phyloP scores from a whole-genome alignment of 805 yeast species.

The Lipomyces japonicus region DNA sequence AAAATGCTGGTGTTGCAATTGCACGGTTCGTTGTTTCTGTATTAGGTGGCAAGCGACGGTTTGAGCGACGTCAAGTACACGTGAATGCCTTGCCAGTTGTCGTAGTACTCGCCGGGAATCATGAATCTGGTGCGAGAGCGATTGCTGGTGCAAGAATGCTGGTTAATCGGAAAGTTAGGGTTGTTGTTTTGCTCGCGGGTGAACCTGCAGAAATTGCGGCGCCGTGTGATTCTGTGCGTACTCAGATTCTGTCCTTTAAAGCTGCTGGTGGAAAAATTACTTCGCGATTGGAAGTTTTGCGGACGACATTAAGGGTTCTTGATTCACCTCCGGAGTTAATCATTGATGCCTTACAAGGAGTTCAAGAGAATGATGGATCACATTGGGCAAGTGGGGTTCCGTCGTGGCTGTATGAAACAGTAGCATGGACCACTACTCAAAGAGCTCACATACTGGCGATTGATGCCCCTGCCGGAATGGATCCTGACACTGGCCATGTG shows the following conservation, averaged over 20 bases:
- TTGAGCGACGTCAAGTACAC: constrained; percentile 64
- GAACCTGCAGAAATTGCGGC: constrained; percentile 21
- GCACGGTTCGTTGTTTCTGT: constrained; percentile 55
- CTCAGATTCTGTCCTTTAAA: constrained; percentile 55
- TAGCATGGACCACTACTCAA: constrained; percentile 63
- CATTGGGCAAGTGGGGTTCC: constrained; percentile 24
- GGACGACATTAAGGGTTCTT: constrained; percentile 40
- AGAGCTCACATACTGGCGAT: constrained; percentile 55
- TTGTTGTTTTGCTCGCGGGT: constrained; percentile 43
- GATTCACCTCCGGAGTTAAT: constrained; percentile 76
- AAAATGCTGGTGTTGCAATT: constrained; percentile 66
- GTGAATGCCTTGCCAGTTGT: constrained; percentile 79
- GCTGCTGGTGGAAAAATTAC: constrained; percentile 68
- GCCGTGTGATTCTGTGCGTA: constrained; percentile 29
- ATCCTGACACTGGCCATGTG: constrained; percentile 72
- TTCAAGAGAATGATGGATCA: constrained; percentile 38
- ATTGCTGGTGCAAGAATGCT: constrained; percentile 76
- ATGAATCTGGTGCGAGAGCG: constrained; percentile 69
- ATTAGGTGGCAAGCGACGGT: constrained; percentile 66
- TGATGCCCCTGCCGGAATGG: constrained; percentile 80
- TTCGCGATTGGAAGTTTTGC: constrained; percentile 33
- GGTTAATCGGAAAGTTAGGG: constrained; percentile 67
- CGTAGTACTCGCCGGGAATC: constrained; percentile 62
- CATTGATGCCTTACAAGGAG: constrained; percentile 81
- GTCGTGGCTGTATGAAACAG: constrained; percentile 40